Percentiles rank a stretch among this genome's conserved stretches.
Conservation (phyloP, 1,284 basidiomycete species). For the Anthracocystis walkeri region DNA sequence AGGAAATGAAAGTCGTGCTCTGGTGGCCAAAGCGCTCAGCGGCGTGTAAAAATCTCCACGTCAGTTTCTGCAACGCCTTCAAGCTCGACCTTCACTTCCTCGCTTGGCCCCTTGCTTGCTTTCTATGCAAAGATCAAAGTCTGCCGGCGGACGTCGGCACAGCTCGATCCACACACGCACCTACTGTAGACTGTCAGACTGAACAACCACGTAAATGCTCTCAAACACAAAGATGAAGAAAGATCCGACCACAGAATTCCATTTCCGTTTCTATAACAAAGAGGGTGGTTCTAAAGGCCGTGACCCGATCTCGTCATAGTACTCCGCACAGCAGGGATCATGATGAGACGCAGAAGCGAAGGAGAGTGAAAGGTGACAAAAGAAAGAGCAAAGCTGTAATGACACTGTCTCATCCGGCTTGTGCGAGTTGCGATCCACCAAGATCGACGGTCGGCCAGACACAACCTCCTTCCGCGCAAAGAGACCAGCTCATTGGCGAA, state of each 20-base stretch:
- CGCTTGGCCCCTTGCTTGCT: background rate
- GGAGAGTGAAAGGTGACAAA: constrained; percentile 15
- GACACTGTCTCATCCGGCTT: background rate
- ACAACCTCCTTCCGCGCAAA: constrained; percentile 3
- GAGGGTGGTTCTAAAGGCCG: background rate
- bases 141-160: background rate
- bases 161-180: background rate
- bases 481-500: constrained; percentile 23
- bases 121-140: background rate
- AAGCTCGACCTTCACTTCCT: background rate
- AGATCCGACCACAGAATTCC: constrained; percentile 12
- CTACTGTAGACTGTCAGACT: background rate
- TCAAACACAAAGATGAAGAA: background rate
- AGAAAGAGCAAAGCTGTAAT: constrained; percentile 5
- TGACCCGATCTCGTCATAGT: background rate
- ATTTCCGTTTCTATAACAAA: constrained; percentile 12
- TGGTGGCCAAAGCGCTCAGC: constrained; percentile 27
- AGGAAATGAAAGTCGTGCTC: constrained; percentile 17
- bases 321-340: constrained; percentile 25
- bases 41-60: constrained; percentile 18
- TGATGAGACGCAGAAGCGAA: background rate
- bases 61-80: constrained; percentile 15
- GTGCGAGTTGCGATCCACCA: constrained; percentile 14
- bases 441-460: constrained; percentile 16
- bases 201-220: background rate